Conservation (phyloP, 2,329 filamentous ascomycete genomes). For the Clonostachys solani region DNA sequence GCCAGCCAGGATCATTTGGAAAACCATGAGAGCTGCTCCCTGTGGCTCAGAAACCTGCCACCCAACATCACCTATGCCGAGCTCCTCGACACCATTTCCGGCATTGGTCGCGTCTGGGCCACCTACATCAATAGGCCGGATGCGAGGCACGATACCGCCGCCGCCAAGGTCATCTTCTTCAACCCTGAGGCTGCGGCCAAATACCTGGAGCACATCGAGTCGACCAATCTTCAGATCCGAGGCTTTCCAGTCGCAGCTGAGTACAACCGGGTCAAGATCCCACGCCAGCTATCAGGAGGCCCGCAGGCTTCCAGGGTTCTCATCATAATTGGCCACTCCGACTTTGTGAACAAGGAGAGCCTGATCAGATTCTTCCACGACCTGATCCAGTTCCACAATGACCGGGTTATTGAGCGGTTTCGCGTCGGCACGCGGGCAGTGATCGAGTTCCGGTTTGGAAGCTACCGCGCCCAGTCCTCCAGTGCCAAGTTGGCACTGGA, state of each 20-base stretch:
- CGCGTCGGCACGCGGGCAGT: slow-evolving; percentile 17
- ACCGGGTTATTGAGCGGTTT: slow-evolving; percentile 29
- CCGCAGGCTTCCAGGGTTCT: slow-evolving; percentile 38
- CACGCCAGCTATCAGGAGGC: slow-evolving; percentile 14
- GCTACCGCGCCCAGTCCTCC: slow-evolving; percentile 50
- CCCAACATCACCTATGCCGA: slow-evolving; percentile 31
- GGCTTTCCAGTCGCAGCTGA: slow-evolving; percentile 29
- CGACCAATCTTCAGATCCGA: slow-evolving; percentile 26
- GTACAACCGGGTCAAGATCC: slow-evolving; percentile 44
- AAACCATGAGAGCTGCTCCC: slow-evolving; percentile 37
- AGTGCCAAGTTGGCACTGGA: slow-evolving; percentile 35
- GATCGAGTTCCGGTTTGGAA: slow-evolving; percentile 49
- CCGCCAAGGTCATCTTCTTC: slow-evolving; percentile 47
- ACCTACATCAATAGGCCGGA: slow-evolving; percentile 46
- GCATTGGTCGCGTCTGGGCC: slow-evolving; percentile 46
- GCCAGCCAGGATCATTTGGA: slow-evolving; percentile 23
- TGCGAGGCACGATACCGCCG: slow-evolving; percentile 26
- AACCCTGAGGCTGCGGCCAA: slow-evolving; percentile 27
- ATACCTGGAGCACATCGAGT: slow-evolving; percentile 14
- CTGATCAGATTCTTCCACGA: slow-evolving; percentile 34
- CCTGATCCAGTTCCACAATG: slow-evolving; percentile 42
- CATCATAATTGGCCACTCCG: slow-evolving; percentile 38
- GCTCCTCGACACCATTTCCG: slow-evolving; percentile 37
- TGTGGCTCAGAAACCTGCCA: slow-evolving; percentile 50
- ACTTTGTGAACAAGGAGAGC: slow-evolving; percentile 34